Evolutionary conservation across 148 eudicot species (phyloP).

Genomic region (Amaranthus hypochondriacus): DNA sequence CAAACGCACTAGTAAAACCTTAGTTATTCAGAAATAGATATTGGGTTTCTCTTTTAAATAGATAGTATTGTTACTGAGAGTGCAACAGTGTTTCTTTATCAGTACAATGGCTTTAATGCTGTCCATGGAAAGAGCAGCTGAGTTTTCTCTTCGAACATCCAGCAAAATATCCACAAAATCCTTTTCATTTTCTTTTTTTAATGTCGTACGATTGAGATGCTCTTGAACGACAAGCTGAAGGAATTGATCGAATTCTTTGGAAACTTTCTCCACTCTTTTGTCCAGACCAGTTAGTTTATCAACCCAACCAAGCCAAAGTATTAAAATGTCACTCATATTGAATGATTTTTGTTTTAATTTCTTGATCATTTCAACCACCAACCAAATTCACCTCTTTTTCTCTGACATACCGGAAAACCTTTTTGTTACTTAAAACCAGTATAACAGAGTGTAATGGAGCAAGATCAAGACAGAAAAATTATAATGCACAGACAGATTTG

Average conservation of each 20-base stretch:
- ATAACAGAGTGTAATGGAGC: not conserved
- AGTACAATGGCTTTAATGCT: constrained; percentile 33
- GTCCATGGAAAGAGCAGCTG: constrained; percentile 27
- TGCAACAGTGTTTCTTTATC: constrained; percentile 13
- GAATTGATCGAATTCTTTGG: constrained; percentile 26
- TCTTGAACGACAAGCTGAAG: constrained; percentile 30
- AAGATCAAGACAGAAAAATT: too few relatives aligned
- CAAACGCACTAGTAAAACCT: too few relatives aligned
- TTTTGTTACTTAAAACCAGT: constrained; percentile 39
- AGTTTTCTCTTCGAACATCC: constrained; percentile 26
- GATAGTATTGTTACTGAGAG: not conserved
- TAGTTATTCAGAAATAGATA: too few relatives aligned
- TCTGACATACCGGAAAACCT: constrained; percentile 42
- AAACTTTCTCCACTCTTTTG: constrained; percentile 21
- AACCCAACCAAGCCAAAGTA: constrained; percentile 38
- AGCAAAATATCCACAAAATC: constrained; percentile 40
- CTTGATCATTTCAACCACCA: constrained; percentile 30
- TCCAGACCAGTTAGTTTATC: constrained; percentile 30
- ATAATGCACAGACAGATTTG: too few relatives aligned
- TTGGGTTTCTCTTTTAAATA: too few relatives aligned
- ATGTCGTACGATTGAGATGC: constrained; percentile 10
- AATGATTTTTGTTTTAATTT: not conserved
- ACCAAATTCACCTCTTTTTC: constrained; percentile 36
- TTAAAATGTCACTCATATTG: constrained; percentile 40
- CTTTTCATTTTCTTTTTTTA: constrained; percentile 4